These are phyloP conservation scores for Thielaviopsis populi DNA, from an alignment of 2,329 filamentous ascomycete species.

Conservation along the genomic window DNA sequence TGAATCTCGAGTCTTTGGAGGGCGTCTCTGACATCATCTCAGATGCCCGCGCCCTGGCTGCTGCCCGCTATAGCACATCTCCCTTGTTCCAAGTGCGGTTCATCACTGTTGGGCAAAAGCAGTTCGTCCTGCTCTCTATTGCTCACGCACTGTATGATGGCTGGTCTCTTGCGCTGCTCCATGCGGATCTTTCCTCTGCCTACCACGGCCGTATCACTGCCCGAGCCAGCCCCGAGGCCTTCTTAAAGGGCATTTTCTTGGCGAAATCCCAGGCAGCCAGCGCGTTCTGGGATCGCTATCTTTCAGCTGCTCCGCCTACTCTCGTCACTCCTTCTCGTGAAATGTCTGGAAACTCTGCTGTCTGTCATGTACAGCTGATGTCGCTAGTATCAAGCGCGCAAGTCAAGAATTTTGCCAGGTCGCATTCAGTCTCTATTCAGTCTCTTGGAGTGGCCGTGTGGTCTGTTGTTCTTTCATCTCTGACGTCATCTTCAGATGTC, in stretches of 20 bases:
- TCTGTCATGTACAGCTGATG: not conserved
- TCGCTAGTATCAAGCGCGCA: conserved; percentile 27
- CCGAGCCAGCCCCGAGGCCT: conserved; percentile 30
- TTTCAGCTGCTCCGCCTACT: conserved; percentile 26
- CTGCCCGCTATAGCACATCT: conserved; percentile 23
- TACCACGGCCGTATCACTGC: conserved; percentile 33
- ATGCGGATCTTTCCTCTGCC: conserved; percentile 51
- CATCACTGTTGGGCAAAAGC: conserved; percentile 23
- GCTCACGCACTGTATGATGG: conserved; percentile 84
- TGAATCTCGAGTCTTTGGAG: not conserved
- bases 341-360: not conserved
- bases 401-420: conserved; percentile 22
- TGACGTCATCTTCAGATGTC: conserved; percentile 52
- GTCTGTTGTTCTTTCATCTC: conserved; percentile 52
- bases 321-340: not conserved
- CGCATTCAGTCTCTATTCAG: conserved; percentile 6
- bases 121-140: conserved; percentile 50
- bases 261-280: not conserved
- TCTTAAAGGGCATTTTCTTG: conserved; percentile 16
- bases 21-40: conserved; percentile 23
- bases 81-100: conserved; percentile 37
- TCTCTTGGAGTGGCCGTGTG: conserved; percentile 40
- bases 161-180: conserved; percentile 62
- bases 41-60: conserved; percentile 27
- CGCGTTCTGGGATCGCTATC: conserved; percentile 56